Conservation (phyloP, 1,284 basidiomycete species). For the Trametes hirsuta region DNA sequence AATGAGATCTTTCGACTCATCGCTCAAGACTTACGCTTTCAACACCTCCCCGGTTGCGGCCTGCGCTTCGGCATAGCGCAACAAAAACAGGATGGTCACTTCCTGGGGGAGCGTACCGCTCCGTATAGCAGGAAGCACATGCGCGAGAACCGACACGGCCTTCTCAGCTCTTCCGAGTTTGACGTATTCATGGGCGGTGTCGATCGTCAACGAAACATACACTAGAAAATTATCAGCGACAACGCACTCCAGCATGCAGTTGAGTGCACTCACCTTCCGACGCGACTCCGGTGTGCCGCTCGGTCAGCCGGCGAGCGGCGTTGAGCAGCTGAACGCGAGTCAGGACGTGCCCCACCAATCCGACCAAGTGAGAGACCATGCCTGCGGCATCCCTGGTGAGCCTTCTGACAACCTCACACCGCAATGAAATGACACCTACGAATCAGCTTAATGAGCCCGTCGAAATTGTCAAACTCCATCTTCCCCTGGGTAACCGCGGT, state of each 20-base stretch:
- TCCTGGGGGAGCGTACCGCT: slow-evolving; percentile 49
- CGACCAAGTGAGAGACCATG: slow-evolving; percentile 67
- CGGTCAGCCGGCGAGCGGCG: slow-evolving; percentile 32
- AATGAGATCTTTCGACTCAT: background rate
- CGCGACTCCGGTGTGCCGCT: slow-evolving; percentile 28
- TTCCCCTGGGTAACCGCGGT: slow-evolving; percentile 17
- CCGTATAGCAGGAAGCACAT: slow-evolving; percentile 51
- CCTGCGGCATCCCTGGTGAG: slow-evolving; percentile 43
- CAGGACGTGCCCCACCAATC: slow-evolving; percentile 55
- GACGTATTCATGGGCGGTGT: slow-evolving; percentile 78
- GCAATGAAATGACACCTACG: slow-evolving; percentile 38
- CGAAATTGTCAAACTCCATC: slow-evolving; percentile 51
- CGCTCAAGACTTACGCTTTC: slow-evolving; percentile 54
- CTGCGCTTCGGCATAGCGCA: slow-evolving; percentile 70
- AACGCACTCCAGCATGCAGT: background rate
- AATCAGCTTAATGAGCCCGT: slow-evolving; percentile 51
- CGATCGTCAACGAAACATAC: slow-evolving; percentile 65
- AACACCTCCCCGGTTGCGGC: slow-evolving; percentile 62
- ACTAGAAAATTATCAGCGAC: slow-evolving; percentile 42
- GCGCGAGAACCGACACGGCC: slow-evolving; percentile 65
- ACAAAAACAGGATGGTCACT: slow-evolving; percentile 55
- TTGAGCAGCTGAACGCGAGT: slow-evolving; percentile 46
- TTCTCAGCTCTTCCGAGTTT: slow-evolving; percentile 75
- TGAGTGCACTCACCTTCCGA: slow-evolving; percentile 52
- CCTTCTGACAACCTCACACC: too few species aligned